Base-by-base conservation (phyloP, 768 basidiomycete genomes). In the Fibroporia radiculosa region DNA sequence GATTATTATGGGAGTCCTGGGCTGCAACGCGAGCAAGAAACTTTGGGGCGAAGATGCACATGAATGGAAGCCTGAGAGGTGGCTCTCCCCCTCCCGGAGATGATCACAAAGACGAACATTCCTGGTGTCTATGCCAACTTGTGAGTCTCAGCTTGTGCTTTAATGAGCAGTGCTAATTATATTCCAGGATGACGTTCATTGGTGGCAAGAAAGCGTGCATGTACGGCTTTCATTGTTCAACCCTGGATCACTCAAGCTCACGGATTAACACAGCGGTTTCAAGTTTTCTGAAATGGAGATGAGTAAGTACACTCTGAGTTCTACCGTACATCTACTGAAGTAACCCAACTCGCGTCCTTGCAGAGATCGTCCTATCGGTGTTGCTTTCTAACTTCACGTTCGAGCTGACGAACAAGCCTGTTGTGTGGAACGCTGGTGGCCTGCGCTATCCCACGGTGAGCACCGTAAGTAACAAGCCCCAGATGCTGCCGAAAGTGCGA, bases 61-160 rank as follows among this genome's bases (percentile, higher is more conserved):
- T 8, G 65, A 67, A 40, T 74, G 67, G 65, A 67, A 61, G 42
- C 70, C 71, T 7, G 70, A 71, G 40, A 60, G 71, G 18, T 73
- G 68, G 68, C 51, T 71, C 3, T 35, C 42, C n/a, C 54, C 51
- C 44, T 58, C 8, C 57, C 56, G 0, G 19, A 45, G 6, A 45
- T 44, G 13, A 55, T 60, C 20, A 42, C 54, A 4, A 53, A 57
- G 1, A 57, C 62, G 8, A 48, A 56, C 25, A 54, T 62, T 40
- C 62, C 63, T 1, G 66, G 64, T 1, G 60, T 65, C n/a, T n/a
- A n/a, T n/a, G n/a, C n/a, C n/a, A n/a, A n/a, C n/a, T n/a, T n/a
- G n/a, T n/a, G n/a, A n/a, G n/a, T n/a, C n/a, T n/a, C n/a, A n/a
- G n/a, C n/a, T n/a, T n/a, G n/a, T n/a, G n/a, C n/a, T n/a, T n/a